Conservation (phyloP, 305 asterid genomes). For the Fraxinus baroniana region DNA sequence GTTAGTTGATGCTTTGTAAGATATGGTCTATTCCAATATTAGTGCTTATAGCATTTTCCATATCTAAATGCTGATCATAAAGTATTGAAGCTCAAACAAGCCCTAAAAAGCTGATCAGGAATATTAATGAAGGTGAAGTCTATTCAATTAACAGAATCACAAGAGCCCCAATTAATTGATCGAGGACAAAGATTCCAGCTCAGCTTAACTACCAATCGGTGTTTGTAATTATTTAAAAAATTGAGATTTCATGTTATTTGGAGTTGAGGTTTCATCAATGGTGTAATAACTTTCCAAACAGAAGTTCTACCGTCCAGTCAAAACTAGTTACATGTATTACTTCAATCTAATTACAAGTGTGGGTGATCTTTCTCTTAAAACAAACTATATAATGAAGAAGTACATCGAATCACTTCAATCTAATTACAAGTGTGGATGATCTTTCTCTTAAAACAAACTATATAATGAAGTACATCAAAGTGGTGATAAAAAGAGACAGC, state of each 20-base stretch:
- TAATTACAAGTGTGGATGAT: slow-evolving; percentile 4
- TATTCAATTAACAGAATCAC: slow-evolving; percentile 3
- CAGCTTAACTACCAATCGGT: neutral
- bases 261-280: neutral
- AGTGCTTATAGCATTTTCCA: neutral
- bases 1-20: neutral
- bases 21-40: neutral
- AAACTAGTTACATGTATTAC: neutral
- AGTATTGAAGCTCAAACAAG: neutral
- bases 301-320: slow-evolving; percentile 1
- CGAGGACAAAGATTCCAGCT: neutral
- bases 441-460: slow-evolving; percentile 14
- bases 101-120: neutral
- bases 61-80: neutral
- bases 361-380: slow-evolving; percentile 5
- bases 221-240: neutral
- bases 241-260: neutral
- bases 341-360: slow-evolving; percentile 4
- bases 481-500: neutral
- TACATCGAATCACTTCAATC: neutral
- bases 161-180: neutral
- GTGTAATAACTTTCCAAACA: slow-evolving; percentile 11
- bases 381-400: slow-evolving; percentile 15
- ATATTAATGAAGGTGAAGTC: neutral
- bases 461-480: neutral